Conservation (phyloP, 2,329 filamentous ascomycete genomes). For the Hypomyces perniciosus region DNA sequence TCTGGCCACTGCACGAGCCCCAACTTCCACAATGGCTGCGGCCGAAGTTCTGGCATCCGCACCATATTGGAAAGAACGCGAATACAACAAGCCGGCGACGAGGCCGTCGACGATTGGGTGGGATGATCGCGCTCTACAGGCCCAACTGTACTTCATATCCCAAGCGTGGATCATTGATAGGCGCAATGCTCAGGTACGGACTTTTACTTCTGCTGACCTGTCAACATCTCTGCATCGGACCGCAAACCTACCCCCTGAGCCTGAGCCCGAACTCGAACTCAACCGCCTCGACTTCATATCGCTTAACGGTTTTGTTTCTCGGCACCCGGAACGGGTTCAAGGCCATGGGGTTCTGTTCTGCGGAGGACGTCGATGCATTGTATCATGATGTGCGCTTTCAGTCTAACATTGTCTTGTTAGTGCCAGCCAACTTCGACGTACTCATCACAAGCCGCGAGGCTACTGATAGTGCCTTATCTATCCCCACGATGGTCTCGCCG, state of each 20-base stretch:
- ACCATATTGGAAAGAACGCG: conserved; percentile 3
- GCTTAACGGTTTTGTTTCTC: background rate
- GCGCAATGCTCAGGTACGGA: conserved; percentile 17
- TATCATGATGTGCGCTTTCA: background rate
- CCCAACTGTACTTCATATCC: conserved; percentile 27
- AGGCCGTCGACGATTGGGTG: conserved; percentile 17
- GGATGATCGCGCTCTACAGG: conserved; percentile 22
- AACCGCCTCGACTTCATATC: background rate
- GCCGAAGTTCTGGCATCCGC: conserved; percentile 7
- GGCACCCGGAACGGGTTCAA: background rate
- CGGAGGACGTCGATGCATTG: background rate
- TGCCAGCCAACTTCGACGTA: background rate
- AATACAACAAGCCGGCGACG: background rate
- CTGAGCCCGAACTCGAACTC: background rate
- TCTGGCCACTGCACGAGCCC: conserved; percentile 4
- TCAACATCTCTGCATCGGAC: background rate
- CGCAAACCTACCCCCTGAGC: background rate
- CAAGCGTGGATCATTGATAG: conserved; percentile 26
- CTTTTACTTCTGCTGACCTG: background rate
- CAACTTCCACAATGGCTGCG: conserved; percentile 10
- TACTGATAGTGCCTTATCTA: conserved; percentile 19
- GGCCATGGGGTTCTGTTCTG: background rate
- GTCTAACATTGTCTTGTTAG: conserved; percentile 4
- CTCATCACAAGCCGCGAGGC: conserved; percentile 12
- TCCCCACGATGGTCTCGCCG: conserved; percentile 33